These are phyloP conservation scores for Polyplosphaeria fusca DNA, from an alignment of 495 filamentous ascomycete species.

Conservation along the genomic window DNA sequence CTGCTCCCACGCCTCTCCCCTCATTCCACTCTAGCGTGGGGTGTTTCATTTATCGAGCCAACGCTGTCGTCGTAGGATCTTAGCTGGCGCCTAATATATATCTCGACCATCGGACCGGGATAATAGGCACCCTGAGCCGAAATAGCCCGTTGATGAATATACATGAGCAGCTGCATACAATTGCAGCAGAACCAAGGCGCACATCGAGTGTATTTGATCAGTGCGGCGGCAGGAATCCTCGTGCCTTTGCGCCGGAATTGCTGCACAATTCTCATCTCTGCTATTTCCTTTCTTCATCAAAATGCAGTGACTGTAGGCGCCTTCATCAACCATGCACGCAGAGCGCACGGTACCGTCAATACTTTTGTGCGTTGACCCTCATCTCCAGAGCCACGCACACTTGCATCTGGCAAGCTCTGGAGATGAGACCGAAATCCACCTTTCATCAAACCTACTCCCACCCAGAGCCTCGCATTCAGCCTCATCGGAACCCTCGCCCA, in stretches of 20 bases:
- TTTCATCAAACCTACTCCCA: too few species aligned
- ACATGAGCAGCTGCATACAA: slow-evolving; percentile 6
- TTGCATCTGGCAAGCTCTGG: too few species aligned
- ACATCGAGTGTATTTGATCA: background rate
- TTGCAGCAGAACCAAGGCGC: background rate
- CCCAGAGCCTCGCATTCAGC: too few species aligned
- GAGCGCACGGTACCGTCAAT: too few species aligned
- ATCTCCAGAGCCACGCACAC: too few species aligned
- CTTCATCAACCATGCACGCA: background rate
- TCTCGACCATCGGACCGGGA: too few species aligned
- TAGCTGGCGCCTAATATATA: too few species aligned
- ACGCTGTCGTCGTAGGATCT: too few species aligned
- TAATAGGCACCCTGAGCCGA: background rate
- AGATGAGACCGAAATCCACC: too few species aligned
- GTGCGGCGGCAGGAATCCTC: background rate
- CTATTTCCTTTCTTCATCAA: background rate
- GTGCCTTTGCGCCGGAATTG: slow-evolving; percentile 13
- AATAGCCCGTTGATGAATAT: slow-evolving; percentile 11
- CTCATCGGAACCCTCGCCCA: too few species aligned
- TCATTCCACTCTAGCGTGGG: background rate
- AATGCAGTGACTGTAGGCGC: background rate
- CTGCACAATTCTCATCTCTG: background rate
- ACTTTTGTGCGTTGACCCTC: too few species aligned
- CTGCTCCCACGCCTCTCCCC: background rate
- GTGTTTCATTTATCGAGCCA: background rate